Conservation (phyloP, 441 rosid species). For the Gossypium gossypioides region DNA sequence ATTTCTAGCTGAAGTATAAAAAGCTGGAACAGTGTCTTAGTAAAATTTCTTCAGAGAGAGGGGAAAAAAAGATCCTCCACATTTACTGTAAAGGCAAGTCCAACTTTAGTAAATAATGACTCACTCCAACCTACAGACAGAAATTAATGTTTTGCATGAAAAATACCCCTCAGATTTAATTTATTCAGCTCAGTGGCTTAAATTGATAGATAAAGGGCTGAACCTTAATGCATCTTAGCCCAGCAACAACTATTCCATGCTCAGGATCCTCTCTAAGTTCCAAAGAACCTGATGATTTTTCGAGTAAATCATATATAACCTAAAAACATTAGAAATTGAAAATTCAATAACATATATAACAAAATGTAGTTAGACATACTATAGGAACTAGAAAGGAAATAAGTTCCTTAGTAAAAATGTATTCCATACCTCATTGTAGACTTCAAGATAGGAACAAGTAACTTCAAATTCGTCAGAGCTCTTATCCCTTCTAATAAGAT, state of each 20-base stretch:
- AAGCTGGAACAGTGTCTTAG: background rate
- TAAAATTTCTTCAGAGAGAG: background rate
- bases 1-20: background rate
- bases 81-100: background rate
- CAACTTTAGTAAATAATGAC: background rate
- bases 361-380: background rate
- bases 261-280: conserved; percentile 96
- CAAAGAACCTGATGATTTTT: conserved; percentile 79
- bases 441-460: conserved; percentile 86
- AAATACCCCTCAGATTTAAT: background rate
- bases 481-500: conserved; percentile 52
- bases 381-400: background rate
- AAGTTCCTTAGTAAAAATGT: conserved; percentile 1
- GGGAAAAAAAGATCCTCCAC: background rate
- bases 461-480: conserved; percentile 75
- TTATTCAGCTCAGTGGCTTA: background rate
- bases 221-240: conserved; percentile 81
- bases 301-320: conserved; percentile 92
- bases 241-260: conserved; percentile 78
- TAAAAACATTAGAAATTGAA: conserved; percentile 21
- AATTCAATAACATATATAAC: background rate
- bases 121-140: background rate
- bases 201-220: conserved; percentile 12
- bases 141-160: background rate
- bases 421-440: conserved; percentile 71